Percentiles rank a stretch among this genome's conserved stretches.
Conservation (phyloP, 2,329 filamentous ascomycete genomes). For the Aspergillus sp. region DNA sequence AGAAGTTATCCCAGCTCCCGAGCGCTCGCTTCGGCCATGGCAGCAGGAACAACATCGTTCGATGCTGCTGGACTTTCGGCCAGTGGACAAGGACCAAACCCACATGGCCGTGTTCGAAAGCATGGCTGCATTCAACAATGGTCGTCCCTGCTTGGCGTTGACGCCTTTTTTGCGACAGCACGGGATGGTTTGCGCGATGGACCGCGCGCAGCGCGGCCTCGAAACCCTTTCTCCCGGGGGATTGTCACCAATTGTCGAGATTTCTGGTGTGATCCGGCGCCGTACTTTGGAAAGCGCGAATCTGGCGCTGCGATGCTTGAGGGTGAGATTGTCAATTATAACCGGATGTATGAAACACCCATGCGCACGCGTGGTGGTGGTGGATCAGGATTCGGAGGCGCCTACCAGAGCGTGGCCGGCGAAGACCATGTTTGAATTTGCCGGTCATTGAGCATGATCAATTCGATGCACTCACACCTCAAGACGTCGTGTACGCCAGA, state of each 20-base stretch:
- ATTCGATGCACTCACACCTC: slow-evolving; percentile 1
- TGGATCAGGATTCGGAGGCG: slow-evolving; percentile 41
- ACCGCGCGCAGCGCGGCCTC: slow-evolving; percentile 44
- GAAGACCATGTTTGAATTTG: slow-evolving; percentile 31
- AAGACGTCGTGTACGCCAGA: not conserved
- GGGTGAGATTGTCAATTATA: slow-evolving; percentile 78
- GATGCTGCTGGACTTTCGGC: slow-evolving; percentile 66
- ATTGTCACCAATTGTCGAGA: slow-evolving; percentile 85
- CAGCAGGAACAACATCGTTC: slow-evolving; percentile 58
- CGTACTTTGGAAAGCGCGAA: slow-evolving; percentile 68
- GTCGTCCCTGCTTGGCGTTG: slow-evolving; percentile 79
- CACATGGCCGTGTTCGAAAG: slow-evolving; percentile 42
- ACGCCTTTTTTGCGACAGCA: slow-evolving; percentile 89
- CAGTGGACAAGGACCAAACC: slow-evolving; percentile 58
- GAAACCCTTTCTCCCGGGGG: slow-evolving; percentile 81
- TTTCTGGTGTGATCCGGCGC: slow-evolving; percentile 89
- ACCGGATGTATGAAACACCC: slow-evolving; percentile 80
- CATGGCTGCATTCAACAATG: slow-evolving; percentile 69
- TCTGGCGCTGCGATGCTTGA: slow-evolving; percentile 69
- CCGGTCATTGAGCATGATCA: slow-evolving; percentile 9
- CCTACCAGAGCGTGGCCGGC: slow-evolving; percentile 52
- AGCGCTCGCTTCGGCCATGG: slow-evolving; percentile 60
- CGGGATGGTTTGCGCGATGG: slow-evolving; percentile 59
- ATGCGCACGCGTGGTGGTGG: slow-evolving; percentile 51
- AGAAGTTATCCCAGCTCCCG: slow-evolving; percentile 47